Percentiles rank a stretch among this genome's conserved stretches.
These are phyloP conservation scores for Aspergillus persii DNA, from an alignment of 2,329 filamentous ascomycete species.

Conservation along the genomic window DNA sequence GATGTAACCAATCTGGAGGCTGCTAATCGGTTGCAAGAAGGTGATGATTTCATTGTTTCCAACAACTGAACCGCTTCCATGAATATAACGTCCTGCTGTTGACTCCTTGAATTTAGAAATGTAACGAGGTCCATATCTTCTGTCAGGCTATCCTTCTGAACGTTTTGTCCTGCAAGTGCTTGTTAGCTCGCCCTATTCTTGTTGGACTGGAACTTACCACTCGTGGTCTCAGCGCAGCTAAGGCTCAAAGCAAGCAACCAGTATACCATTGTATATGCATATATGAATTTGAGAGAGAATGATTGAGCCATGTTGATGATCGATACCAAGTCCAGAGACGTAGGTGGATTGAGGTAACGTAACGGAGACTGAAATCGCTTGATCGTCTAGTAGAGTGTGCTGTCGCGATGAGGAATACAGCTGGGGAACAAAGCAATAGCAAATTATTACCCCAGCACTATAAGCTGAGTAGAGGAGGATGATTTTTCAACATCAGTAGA, in stretches of 20 bases:
- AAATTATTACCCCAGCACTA: too few relatives aligned
- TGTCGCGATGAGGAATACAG: too few relatives aligned
- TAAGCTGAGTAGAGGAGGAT: too few relatives aligned
- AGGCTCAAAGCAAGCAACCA: neutral
- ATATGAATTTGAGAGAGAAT: neutral
- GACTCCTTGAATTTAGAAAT: conserved; percentile 22
- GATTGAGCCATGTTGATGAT: neutral
- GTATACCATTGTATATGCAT: neutral
- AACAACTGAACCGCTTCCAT: conserved; percentile 45
- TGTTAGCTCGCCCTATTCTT: neutral
- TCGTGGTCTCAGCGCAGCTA: neutral
- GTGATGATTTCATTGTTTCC: conserved; percentile 43
- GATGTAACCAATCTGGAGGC: conserved; percentile 52
- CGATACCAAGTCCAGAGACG: neutral
- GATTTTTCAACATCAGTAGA: too few relatives aligned
- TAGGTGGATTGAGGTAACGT: neutral
- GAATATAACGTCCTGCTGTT: conserved; percentile 37
- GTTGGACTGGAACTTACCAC: neutral
- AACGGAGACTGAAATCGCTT: neutral
- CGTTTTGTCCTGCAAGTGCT: conserved; percentile 3
- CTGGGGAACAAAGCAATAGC: too few relatives aligned
- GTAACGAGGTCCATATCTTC: conserved; percentile 28
- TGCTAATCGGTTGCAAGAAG: conserved; percentile 55
- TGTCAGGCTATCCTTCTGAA: conserved; percentile 5
- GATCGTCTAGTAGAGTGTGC: too few relatives aligned